Conservation (phyloP, 2,329 filamentous ascomycete genomes). For the Coniochaeta ligniaria region DNA sequence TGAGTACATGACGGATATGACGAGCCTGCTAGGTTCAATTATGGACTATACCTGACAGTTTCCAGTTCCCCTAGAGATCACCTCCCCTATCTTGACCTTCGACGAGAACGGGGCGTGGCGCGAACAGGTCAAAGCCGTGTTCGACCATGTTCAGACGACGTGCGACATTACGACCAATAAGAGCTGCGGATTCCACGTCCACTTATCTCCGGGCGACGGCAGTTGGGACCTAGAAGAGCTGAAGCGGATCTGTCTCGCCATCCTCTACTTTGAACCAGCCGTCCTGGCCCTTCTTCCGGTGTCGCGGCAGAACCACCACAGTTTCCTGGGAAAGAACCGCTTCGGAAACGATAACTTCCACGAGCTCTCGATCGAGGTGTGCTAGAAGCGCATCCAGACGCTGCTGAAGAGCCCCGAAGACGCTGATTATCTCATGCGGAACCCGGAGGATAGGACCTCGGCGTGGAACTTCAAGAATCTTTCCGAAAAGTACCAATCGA, state of each 20-base stretch:
- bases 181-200: neutral
- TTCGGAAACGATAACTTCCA: neutral
- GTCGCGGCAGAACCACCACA: neutral
- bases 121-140: neutral
- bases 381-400: neutral
- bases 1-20: neutral
- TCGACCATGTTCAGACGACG: neutral
- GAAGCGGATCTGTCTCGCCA: neutral
- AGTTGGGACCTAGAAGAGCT: neutral
- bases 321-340: neutral
- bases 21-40: neutral
- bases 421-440: neutral
- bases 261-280: neutral
- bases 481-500: neutral
- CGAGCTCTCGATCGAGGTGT: neutral
- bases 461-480: neutral
- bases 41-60: too few relatives aligned
- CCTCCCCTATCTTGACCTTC: neutral
- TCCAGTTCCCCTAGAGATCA: neutral
- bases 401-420: neutral
- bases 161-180: neutral
- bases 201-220: neutral
- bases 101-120: neutral
- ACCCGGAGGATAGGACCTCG: neutral
- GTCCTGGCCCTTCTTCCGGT: neutral